Conservation (phyloP, 2,329 filamentous ascomycete species). For the Capronia americana region DNA sequence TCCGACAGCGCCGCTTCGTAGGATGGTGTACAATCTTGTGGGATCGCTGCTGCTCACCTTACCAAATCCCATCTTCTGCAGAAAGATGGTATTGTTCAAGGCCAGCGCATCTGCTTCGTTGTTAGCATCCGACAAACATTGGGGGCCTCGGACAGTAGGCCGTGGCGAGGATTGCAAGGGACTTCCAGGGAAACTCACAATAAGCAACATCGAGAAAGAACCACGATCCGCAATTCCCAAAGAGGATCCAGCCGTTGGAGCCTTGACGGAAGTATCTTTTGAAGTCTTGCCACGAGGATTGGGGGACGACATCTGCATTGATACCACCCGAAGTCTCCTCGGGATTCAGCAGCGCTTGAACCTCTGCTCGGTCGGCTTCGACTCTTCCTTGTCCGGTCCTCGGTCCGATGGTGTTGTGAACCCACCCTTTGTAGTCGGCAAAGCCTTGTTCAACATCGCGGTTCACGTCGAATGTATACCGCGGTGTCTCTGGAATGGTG, state of each 20-base stretch:
- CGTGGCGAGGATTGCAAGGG: not conserved
- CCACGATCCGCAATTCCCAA: conserved; percentile 82
- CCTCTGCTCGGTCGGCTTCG: conserved; percentile 62
- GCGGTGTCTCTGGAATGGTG: conserved; percentile 85
- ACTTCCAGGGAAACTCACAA: conserved; percentile 44
- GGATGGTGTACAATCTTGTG: conserved; percentile 63
- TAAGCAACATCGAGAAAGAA: conserved; percentile 73
- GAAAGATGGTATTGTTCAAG: conserved; percentile 76
- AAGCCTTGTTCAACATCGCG: conserved; percentile 76
- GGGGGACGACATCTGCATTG: conserved; percentile 64
- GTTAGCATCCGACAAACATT: not conserved
- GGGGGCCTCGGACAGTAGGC: too few species aligned
- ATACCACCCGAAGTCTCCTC: conserved; percentile 57
- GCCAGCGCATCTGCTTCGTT: conserved; percentile 62
- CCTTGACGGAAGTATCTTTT: conserved; percentile 70
- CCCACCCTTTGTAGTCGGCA: conserved; percentile 68
- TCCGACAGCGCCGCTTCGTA: conserved; percentile 76
- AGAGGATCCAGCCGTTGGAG: conserved; percentile 74
- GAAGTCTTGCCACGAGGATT: conserved; percentile 76
- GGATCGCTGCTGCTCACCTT: conserved; percentile 56
- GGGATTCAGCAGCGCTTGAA: conserved; percentile 58
- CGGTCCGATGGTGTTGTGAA: conserved; percentile 62
- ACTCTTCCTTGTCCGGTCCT: conserved; percentile 71
- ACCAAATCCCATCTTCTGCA: conserved; percentile 74
- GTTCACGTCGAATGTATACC: conserved; percentile 83